Base-by-base conservation (phyloP, 345 rosid genomes). In the Gossypium stocksii region DNA sequence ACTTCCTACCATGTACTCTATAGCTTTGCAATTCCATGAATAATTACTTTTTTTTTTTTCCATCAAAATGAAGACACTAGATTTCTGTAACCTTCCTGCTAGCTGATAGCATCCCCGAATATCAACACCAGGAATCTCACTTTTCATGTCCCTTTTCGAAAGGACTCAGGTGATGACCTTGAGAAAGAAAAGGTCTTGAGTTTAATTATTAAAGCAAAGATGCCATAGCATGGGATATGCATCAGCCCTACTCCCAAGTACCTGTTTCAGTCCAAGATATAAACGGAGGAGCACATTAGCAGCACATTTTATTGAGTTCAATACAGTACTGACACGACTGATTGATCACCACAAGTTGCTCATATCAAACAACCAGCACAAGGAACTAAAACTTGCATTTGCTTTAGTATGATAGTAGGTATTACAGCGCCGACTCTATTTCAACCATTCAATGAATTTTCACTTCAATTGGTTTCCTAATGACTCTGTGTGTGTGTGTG, bases 221-320 rank as follows among this genome's bases (percentile, higher is more conserved):
- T 54, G 15, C 87, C 84, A 3, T 84, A 95, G 82, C 96, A 93
- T 0, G 93, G 91, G 66, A 91, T 4, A 72, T 90, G 90, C 91
- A 85, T 71, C 81, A 85, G 45, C 14, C 93, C 91, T 66, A 90
- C 90, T 53, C 87, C 96, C 38, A 85, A 20, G 77, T 93, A 95
- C 99, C 99, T 93, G 91, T 62, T 77, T 79, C 56, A 75, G 15
- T 49, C 48, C 73, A 57, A 8, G n/a, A 67, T 20, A 70, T 58
- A 65, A 2, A 56, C 34, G 57, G 20, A 71, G 63, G 59, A 70
- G 54, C 27, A 34, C 16, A 15, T 11, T 45, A 69, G 73, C 56
- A 73, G 54, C 29, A 66, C 11, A 23, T 51, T 13, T 22, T 41
- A 9, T 3, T 13, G 4, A 20, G 53, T 44, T 43, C 43, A 64